phyloP scores from a whole-genome alignment of 306 rosid species.

The Ormosia emarginata region DNA sequence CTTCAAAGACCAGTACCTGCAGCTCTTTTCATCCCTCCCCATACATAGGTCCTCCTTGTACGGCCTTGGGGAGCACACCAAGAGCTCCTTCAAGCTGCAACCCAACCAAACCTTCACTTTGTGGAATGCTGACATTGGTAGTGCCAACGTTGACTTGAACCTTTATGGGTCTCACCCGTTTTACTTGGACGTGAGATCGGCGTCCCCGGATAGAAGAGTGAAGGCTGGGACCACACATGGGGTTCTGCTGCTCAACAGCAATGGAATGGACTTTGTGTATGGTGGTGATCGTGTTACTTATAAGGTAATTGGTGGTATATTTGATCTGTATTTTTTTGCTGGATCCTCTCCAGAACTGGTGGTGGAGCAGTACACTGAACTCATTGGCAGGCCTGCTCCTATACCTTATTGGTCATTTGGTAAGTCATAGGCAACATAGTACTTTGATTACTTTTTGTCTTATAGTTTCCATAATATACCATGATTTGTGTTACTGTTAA shows the following conservation, averaged over 20 bases:
- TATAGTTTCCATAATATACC: too few species aligned
- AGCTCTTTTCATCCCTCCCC: slow-evolving; percentile 69
- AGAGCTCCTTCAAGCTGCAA: slow-evolving; percentile 54
- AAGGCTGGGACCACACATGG: slow-evolving; percentile 64
- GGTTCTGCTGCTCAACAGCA: slow-evolving; percentile 65
- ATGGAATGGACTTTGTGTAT: slow-evolving; percentile 78
- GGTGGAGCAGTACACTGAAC: slow-evolving; percentile 69
- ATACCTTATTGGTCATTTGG: slow-evolving; percentile 97
- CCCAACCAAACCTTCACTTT: slow-evolving; percentile 50
- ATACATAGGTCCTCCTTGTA: slow-evolving; percentile 43
- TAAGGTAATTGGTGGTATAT: slow-evolving; percentile 71
- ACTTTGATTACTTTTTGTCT: too few species aligned
- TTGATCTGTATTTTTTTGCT: slow-evolving; percentile 66
- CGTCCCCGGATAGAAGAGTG: slow-evolving; percentile 39
- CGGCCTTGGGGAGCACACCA: slow-evolving; percentile 81
- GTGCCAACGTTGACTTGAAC: slow-evolving; percentile 45
- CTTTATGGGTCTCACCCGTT: slow-evolving; percentile 91
- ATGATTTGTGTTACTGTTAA: background rate
- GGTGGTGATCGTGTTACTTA: slow-evolving; percentile 60
- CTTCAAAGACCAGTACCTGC: slow-evolving; percentile 76
- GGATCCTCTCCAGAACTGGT: slow-evolving; percentile 73
- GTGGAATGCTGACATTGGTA: slow-evolving; percentile 57
- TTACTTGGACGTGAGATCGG: slow-evolving; percentile 65
- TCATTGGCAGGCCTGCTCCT: slow-evolving; percentile 78
- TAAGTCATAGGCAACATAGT: slow-evolving; percentile 29